A percentile compares a stretch with the other conserved stretches of the same genome.
phyloP scores from a whole-genome alignment of 2,329 filamentous ascomycete species.

The Claviceps paspali region DNA sequence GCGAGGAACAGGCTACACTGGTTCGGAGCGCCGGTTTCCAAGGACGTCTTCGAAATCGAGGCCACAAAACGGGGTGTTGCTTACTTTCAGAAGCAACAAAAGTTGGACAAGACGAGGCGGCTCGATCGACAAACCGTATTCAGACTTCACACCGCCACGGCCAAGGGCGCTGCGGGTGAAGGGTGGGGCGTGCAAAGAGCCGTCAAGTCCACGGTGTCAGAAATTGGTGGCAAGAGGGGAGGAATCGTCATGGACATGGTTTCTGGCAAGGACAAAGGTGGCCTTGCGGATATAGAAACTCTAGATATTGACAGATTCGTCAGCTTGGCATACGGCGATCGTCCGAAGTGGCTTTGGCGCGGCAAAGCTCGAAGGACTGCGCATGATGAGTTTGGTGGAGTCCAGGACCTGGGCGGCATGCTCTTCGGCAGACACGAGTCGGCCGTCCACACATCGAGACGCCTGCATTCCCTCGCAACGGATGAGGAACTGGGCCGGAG shows the following conservation, averaged over 20 bases:
- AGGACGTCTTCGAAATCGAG: conserved; percentile 82
- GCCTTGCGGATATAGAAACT: conserved; percentile 86
- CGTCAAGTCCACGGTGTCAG: conserved; percentile 88
- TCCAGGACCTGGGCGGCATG: conserved; percentile 29
- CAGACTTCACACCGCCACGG: conserved; percentile 65
- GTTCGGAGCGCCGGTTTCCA: conserved; percentile 67
- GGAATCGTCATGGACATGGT: conserved; percentile 96
- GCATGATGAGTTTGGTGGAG: conserved; percentile 25
- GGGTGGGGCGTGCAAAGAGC: conserved; percentile 86
- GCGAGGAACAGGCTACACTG: conserved; percentile 80
- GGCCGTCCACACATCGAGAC: conserved; percentile 25
- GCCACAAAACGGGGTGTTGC: conserved; percentile 70
- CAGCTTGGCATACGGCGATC: conserved; percentile 62
- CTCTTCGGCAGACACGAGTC: conserved; percentile 41
- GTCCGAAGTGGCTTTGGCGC: conserved; percentile 87
- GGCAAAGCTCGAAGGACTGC: conserved; percentile 64
- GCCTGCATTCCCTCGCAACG: conserved; percentile 32
- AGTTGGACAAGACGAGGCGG: conserved; percentile 60
- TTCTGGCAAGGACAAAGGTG: conserved; percentile 68
- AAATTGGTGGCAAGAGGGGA: conserved; percentile 83
- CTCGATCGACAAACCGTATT: conserved; percentile 75
- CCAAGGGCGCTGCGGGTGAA: conserved; percentile 78
- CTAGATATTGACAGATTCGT: conserved; percentile 76
- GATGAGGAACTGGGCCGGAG: conserved; percentile 36
- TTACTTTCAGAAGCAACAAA: conserved; percentile 80